phyloP scores from a whole-genome alignment of 2,329 filamentous ascomycete species.

The Diaporthe batatas region DNA sequence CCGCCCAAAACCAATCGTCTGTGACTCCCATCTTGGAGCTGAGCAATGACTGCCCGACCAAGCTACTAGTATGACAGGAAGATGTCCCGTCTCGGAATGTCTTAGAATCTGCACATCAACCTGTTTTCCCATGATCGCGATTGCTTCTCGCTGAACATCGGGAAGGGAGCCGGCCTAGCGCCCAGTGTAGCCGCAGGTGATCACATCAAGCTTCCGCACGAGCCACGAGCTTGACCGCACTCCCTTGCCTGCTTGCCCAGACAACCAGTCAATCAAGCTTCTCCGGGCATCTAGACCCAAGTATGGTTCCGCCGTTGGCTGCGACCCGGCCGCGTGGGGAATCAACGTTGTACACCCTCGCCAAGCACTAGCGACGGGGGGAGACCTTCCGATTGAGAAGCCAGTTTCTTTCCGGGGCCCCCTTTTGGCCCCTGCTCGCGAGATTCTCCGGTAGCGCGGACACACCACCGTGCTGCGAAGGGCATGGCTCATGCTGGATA shows the following conservation, averaged over 20 bases:
- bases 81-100: not conserved
- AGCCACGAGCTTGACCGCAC: not conserved
- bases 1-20: no score
- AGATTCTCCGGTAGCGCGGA: constrained; percentile 23
- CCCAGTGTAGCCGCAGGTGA: constrained; percentile 16
- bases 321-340: constrained; percentile 12
- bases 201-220: constrained; percentile 11
- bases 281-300: not conserved
- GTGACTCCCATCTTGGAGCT: no score
- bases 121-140: not conserved
- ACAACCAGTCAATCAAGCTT: not conserved
- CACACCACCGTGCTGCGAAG: constrained; percentile 11
- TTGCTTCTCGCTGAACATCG: not conserved
- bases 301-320: not conserved
- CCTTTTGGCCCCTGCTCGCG: not conserved
- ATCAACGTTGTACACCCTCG: not conserved
- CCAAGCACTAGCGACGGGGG: constrained; percentile 15
- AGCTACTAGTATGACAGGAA: not conserved
- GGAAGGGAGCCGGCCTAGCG: constrained; percentile 23
- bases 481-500: constrained; percentile 26
- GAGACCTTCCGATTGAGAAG: constrained; percentile 19
- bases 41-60: not conserved
- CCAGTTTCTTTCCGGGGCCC: constrained; percentile 6
- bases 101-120: no score
- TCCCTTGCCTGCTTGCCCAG: not conserved